Conservation (phyloP, 257 asterid species). For the Galeopsis tetrahit region DNA sequence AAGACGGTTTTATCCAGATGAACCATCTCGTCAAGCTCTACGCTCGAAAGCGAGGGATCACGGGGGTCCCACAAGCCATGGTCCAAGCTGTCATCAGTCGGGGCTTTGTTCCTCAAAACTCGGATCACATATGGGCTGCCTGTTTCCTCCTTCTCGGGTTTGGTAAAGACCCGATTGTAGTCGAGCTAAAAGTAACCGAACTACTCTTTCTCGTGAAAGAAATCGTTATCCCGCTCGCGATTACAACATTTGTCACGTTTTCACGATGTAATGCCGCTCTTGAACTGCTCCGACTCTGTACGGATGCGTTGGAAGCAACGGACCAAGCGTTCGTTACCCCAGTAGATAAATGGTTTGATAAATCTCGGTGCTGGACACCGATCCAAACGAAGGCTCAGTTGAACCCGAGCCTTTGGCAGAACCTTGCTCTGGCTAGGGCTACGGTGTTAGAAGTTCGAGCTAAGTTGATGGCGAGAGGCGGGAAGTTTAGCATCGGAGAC, state of each 20-base stretch:
- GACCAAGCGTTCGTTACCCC: slow-evolving; percentile 89
- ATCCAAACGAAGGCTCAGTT: slow-evolving; percentile 81
- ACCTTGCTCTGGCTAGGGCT: slow-evolving; percentile 87
- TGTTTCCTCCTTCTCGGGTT: slow-evolving; percentile 77
- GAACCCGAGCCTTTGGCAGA: slow-evolving; percentile 95
- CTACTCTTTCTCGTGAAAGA: slow-evolving; percentile 72
- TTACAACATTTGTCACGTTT: slow-evolving; percentile 66
- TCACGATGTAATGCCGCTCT: slow-evolving; percentile 80
- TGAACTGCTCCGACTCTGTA: slow-evolving; percentile 79
- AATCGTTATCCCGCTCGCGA: slow-evolving; percentile 72
- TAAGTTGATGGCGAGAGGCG: slow-evolving; percentile 90
- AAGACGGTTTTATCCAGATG: slow-evolving; percentile 68
- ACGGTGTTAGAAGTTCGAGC: slow-evolving; percentile 85
- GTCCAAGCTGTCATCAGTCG: slow-evolving; percentile 65
- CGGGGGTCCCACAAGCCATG: slow-evolving; percentile 70
- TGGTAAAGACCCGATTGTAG: slow-evolving; percentile 70
- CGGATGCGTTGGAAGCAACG: slow-evolving; percentile 86
- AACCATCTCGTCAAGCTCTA: slow-evolving; percentile 64
- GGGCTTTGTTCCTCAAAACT: slow-evolving; percentile 51
- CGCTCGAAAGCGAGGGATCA: slow-evolving; percentile 65
- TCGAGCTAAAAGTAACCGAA: slow-evolving; percentile 72
- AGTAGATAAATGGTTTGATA: slow-evolving; percentile 85
- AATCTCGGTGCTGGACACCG: slow-evolving; percentile 86
- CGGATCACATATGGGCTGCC: slow-evolving; percentile 89
- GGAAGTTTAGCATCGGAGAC: slow-evolving; percentile 80